Percentiles rank a stretch among this genome's conserved stretches.
phyloP scores from a whole-genome alignment of 768 basidiomycete species.

The Lepiota brunneoincarnata region DNA sequence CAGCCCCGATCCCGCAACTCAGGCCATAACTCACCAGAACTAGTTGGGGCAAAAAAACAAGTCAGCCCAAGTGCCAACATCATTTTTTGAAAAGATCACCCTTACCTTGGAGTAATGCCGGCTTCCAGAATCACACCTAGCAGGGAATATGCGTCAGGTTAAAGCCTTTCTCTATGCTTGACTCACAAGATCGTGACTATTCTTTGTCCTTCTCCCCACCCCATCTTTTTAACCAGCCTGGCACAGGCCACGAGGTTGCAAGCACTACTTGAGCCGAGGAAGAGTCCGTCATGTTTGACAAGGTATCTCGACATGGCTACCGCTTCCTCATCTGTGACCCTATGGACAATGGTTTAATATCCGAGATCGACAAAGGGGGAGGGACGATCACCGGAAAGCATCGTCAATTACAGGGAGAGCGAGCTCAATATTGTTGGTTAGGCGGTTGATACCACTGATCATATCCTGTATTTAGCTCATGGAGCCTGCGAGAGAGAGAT shows the following conservation, averaged over 20 bases:
- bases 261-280: conserved; percentile 93
- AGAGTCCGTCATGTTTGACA: conserved; percentile 87
- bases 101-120: conserved; percentile 90
- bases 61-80: not conserved
- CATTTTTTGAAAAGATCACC: not conserved
- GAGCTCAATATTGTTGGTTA: conserved; percentile 87
- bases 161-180: not conserved
- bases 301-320: conserved; percentile 95
- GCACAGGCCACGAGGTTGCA: conserved; percentile 95
- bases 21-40: conserved; percentile 40
- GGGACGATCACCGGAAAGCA: conserved; percentile 65
- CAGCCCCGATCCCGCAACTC: not conserved
- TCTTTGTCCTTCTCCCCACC: conserved; percentile 64
- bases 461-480: not conserved
- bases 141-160: not conserved
- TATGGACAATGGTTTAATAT: conserved; percentile 25
- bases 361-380: not conserved
- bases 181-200: conserved; percentile 85
- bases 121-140: conserved; percentile 84
- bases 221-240: conserved; percentile 68
- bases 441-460: conserved; percentile 83
- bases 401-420: conserved; percentile 86
- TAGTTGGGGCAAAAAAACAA: conserved; percentile 13
- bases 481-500: not conserved
- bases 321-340: conserved; percentile 90